Conservation (phyloP, 352 stramenopile genomes). For the Vaucheria bursata region DNA sequence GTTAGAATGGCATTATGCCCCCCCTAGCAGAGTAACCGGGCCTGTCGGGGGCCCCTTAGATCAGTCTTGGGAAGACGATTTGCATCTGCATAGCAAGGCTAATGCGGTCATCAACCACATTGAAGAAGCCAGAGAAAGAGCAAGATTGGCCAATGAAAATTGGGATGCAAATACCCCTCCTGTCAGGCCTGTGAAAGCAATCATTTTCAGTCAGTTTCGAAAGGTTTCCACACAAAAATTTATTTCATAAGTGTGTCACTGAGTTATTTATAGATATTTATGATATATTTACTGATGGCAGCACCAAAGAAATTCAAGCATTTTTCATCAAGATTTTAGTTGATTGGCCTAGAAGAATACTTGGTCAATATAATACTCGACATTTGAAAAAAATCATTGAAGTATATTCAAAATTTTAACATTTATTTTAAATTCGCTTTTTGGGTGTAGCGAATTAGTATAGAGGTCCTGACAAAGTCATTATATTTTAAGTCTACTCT, state of each 20-base stretch:
- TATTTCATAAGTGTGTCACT: not conserved
- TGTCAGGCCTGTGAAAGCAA: slow-evolving; percentile 36
- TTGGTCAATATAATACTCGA: too few species aligned
- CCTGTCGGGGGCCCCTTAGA: not conserved
- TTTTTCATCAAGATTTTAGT: too few species aligned
- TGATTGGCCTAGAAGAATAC: too few species aligned
- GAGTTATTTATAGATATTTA: too few species aligned
- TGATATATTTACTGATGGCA: too few species aligned
- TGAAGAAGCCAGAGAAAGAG: slow-evolving; percentile 4
- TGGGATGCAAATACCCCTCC: not conserved
- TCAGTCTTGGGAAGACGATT: slow-evolving; percentile 9
- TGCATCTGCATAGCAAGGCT: slow-evolving; percentile 44
- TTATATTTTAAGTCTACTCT: too few species aligned
- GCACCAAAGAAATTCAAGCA: too few species aligned
- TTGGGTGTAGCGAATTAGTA: too few species aligned
- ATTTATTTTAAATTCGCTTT: too few species aligned
- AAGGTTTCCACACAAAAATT: slow-evolving; percentile 5
- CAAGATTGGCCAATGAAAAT: not conserved
- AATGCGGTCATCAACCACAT: slow-evolving; percentile 25
- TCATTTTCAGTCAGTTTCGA: slow-evolving; percentile 47
- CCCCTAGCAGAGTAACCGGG: not conserved
- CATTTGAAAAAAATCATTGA: too few species aligned
- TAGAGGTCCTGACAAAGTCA: too few species aligned
- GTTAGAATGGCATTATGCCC: slow-evolving; percentile 6
- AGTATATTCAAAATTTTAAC: too few species aligned